Conservation (phyloP, 225 moss, liverwort and hornwort genomes). For the Polytrichum commune region DNA sequence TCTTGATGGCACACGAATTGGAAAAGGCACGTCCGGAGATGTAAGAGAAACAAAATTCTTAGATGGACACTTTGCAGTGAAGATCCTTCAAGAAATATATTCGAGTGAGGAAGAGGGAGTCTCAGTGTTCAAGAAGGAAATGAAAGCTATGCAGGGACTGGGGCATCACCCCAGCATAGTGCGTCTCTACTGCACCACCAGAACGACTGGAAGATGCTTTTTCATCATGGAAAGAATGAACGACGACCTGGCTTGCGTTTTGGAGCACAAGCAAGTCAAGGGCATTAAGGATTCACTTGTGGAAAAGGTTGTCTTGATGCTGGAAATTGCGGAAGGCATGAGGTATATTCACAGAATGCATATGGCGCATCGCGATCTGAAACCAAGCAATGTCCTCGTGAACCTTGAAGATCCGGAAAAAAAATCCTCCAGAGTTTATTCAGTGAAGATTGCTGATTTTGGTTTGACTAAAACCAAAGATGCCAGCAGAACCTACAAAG, state of each 20-base stretch:
- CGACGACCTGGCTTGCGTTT: not conserved
- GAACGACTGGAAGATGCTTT: not conserved
- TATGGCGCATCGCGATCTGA: constrained; percentile 22
- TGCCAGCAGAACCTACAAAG: not conserved
- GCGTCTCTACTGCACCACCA: constrained; percentile 13
- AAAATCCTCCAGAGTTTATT: not conserved
- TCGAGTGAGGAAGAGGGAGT: no score
- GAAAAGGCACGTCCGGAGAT: no score
- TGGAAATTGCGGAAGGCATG: constrained; percentile 28
- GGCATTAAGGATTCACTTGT: no score
- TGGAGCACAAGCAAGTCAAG: no score
- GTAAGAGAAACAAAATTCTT: no score
- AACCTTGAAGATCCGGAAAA: not conserved
- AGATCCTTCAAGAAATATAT: no score
- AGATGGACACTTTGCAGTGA: no score
- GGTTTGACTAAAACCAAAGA: constrained; percentile 25
- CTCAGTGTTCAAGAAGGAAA: constrained; percentile 10
- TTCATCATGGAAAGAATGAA: constrained; percentile 30
- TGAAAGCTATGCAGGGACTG: constrained; percentile 10
- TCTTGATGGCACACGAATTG: no score
- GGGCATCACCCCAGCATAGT: constrained; percentile 24
- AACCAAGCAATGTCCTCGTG: constrained; percentile 21
- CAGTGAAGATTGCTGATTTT: constrained; percentile 26
- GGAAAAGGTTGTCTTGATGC: constrained; percentile 17
- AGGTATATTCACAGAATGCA: constrained; percentile 14